Evolutionary conservation across 1,284 basidiomycete species (phyloP), one percentile per base, ranked within the genome.

Genomic region (Apiotrichum porosum): DNA sequence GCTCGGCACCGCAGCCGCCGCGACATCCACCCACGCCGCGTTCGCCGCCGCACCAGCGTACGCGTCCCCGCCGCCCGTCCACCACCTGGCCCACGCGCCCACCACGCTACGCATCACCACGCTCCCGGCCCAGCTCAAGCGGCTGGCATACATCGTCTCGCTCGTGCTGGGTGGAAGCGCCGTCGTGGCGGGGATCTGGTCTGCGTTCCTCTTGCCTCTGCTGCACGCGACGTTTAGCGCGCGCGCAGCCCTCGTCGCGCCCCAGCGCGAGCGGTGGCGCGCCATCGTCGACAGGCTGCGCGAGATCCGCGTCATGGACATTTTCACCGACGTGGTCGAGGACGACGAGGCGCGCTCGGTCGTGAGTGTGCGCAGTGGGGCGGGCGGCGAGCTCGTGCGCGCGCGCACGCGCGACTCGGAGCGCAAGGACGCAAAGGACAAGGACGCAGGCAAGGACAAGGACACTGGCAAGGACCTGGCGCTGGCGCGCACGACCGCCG

Each of bases 181-280:
- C 3, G 37, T 65, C 9, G 36, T 68, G 18, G 64, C 66, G 0
- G 57, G 57, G 3, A 49, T 68, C 39, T 73, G 69, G 65, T 66
- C 62, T 15, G 51, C 49, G 17, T 66, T 71, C 54, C 50, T 74
- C 28, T 56, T 74, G 0, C 72, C 72, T 1, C 60, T 71, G 1
- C 52, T 74, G 14, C 69, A 72, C 43, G 62, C 71, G 5, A 61
- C 60, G 9, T 72, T 68, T 51, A 64, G 64, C 1, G 72, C 72
- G 4, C 49, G 71, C 22, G 56, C 61, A 37, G 69, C 63, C 4
- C 36, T 74, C 21, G 58, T 61, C 6, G 60, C 62, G 17, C 62
- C 67, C 21, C 71, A 72, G 49, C n/a, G 33, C 9, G 51, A 57
- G 5, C 52, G 67, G 15, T 52, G 58, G 43, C 38, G 31, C 3